A percentile compares a stretch with the other conserved stretches of the same genome.
These are phyloP conservation scores for Dactylorhiza incarnata DNA, from an alignment of 106 monocot genomes.

Conservation along the genomic window DNA sequence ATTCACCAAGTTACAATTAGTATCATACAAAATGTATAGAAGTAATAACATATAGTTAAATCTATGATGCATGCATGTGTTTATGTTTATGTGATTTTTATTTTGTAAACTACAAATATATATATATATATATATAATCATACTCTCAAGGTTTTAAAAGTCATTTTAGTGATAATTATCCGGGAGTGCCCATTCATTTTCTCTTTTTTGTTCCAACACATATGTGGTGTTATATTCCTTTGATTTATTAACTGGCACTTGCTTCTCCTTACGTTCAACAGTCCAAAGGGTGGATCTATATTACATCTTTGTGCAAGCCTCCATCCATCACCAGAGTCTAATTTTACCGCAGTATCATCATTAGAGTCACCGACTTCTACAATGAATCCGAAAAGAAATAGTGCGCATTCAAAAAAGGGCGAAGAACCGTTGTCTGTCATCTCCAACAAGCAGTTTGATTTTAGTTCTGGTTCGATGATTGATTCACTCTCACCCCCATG, in stretches of 20 bases:
- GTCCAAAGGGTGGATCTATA: constrained; percentile 17
- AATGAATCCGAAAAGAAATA: constrained; percentile 6
- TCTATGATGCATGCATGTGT: no score
- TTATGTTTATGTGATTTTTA: no score
- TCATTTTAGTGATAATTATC: no score
- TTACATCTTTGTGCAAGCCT: constrained; percentile 17
- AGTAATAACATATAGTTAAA: no score
- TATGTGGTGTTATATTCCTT: not conserved
- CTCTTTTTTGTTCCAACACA: not conserved
- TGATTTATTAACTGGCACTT: no score
- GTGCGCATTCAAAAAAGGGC: not conserved
- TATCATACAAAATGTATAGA: no score
- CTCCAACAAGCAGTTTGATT: constrained; percentile 10
- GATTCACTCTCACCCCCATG: constrained; percentile 38
- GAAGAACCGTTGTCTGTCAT: constrained; percentile 10
- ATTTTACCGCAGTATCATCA: constrained; percentile 13
- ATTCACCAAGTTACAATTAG: no score
- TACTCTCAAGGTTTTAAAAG: no score
- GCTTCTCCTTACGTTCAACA: constrained; percentile 5
- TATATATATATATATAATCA: no score
- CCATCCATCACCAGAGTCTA: constrained; percentile 37
- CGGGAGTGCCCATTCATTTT: not conserved
- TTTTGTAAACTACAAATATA: no score
- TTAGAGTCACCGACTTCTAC: constrained; percentile 23
- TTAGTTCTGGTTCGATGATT: constrained; percentile 3